Base-by-base conservation (phyloP, 352 stramenopile genomes). In the Phytopythium oedochilum region DNA sequence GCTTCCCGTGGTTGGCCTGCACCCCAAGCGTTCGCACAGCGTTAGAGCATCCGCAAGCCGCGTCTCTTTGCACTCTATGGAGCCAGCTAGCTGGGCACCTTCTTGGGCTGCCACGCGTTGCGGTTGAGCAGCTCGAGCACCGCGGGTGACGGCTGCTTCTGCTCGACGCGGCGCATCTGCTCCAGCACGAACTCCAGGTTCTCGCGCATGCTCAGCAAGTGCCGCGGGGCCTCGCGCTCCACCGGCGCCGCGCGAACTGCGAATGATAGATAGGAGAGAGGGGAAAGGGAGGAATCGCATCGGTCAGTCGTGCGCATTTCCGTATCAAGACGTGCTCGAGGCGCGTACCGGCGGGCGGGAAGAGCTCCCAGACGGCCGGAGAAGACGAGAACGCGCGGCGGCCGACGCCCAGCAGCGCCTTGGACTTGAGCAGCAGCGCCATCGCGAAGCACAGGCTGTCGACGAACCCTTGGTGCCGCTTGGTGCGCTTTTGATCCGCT, bases 131-230 rank as follows among this genome's bases (percentile, higher is more conserved):
- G 48, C 44, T 83, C 70, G 39, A 83, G 55, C 36, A 75, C 42
- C 42, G 42, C 68, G n/a, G 66, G 60, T 23, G 63, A 56, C 46
- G 46, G 64, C 14, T 64, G 53, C 29, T 61, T 47, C 1, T 57
- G 48, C 51, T 70, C 48, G 10, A 48, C 62, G 11, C 73, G 56
- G 29, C 75, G 75, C 73, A 86, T 86, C 14, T 71, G 73, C 52
- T 86, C 75, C 11, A 86, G 53, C 38, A 64, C 69, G 36, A 84
- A 83, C 43, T 84, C 73, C 11, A 86, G 51, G 46, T 75, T 86
- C 44, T 83, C 71, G 43, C 56, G 59, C 66, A 76, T 78, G 50
- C 81, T 77, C 38, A 77, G 75, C 53, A 86, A 57, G 58, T 86
- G 81, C 26, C 64, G 61, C 23, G 71, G 69, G 11, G 69, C 63